Evolutionary conservation across 2,329 filamentous ascomycete species (phyloP).

Genomic region (Beauveria rudraprayagi): DNA sequence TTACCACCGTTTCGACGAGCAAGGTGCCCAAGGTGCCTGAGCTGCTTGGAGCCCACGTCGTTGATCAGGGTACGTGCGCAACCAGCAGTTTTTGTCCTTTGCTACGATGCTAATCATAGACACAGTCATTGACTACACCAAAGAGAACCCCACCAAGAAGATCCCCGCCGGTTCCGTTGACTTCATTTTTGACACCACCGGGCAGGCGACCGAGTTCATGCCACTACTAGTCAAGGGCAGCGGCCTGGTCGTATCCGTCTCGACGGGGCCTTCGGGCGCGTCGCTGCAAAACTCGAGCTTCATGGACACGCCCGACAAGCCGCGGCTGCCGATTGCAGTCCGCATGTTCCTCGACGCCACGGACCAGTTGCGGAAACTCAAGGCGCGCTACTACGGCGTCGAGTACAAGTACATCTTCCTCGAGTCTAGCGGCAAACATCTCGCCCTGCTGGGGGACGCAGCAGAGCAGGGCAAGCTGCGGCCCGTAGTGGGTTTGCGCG

Average conservation of each 20-base stretch:
- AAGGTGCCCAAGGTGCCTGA: constrained; percentile 30
- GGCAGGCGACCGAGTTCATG: constrained; percentile 26
- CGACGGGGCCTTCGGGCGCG: constrained; percentile 27
- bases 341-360: constrained; percentile 22
- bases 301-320: constrained; percentile 20
- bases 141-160: constrained; percentile 12
- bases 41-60: constrained; percentile 28
- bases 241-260: constrained; percentile 28
- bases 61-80: constrained; percentile 25
- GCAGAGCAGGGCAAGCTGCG: constrained; percentile 15
- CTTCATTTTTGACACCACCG: constrained; percentile 35
- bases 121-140: constrained; percentile 20
- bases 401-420: constrained; percentile 30
- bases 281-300: constrained; percentile 24
- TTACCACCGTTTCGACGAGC: constrained; percentile 35
- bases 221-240: constrained; percentile 26
- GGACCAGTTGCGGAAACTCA: constrained; percentile 22
- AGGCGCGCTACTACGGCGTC: constrained; percentile 26
- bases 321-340: constrained; percentile 18
- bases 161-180: constrained; percentile 30
- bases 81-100: neutral
- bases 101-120: neutral
- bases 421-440: constrained; percentile 23
- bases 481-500: constrained; percentile 16
- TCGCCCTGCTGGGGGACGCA: constrained; percentile 12